A percentile compares a stretch with the other conserved stretches of the same genome.
Evolutionary conservation across 768 basidiomycete genomes (phyloP).

Genomic region (Pulveroboletus sp.): DNA sequence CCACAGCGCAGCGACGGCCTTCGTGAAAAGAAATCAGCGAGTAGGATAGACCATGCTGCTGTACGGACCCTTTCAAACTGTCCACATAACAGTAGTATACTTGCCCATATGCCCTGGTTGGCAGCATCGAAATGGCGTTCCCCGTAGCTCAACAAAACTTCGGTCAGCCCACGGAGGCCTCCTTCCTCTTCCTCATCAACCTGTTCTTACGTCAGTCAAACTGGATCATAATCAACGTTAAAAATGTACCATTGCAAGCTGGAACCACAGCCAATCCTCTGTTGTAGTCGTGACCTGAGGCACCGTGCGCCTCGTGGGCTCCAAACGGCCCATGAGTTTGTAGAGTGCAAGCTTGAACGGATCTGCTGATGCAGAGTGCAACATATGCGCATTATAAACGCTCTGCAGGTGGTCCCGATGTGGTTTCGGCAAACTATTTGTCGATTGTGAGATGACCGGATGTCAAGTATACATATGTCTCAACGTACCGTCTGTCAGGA

Average conservation of each 20-base stretch:
- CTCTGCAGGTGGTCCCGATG: conserved; percentile 80
- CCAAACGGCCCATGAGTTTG: conserved; percentile 92
- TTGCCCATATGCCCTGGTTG: conserved; percentile 72
- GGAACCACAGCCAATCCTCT: conserved; percentile 99
- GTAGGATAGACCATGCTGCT: too few relatives aligned
- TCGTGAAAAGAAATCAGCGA: conserved; percentile 1
- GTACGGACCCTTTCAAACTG: conserved; percentile 85
- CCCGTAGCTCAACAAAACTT: conserved; percentile 74
- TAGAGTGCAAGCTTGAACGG: conserved; percentile 96
- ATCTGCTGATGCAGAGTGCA: conserved; percentile 84
- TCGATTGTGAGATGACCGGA: conserved; percentile 3
- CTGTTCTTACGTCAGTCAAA: conserved; percentile 32
- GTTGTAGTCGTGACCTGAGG: conserved; percentile 85
- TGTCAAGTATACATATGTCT: background rate
- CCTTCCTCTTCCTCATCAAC: conserved; percentile 82
- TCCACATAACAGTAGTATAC: conserved; percentile 85
- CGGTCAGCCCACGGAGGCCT: conserved; percentile 69
- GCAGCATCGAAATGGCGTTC: conserved; percentile 77
- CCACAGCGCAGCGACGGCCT: conserved; percentile 92
- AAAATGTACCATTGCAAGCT: conserved; percentile 70
- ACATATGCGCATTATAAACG: conserved; percentile 83
- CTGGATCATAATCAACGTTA: background rate
- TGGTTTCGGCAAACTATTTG: conserved; percentile 59
- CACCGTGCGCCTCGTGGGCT: conserved; percentile 75
- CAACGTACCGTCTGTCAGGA: conserved; percentile 65